Percentiles rank a stretch among this genome's conserved stretches.
Evolutionary conservation across 1,284 basidiomycete species (phyloP).

Genomic region (Bjerkandera adusta): DNA sequence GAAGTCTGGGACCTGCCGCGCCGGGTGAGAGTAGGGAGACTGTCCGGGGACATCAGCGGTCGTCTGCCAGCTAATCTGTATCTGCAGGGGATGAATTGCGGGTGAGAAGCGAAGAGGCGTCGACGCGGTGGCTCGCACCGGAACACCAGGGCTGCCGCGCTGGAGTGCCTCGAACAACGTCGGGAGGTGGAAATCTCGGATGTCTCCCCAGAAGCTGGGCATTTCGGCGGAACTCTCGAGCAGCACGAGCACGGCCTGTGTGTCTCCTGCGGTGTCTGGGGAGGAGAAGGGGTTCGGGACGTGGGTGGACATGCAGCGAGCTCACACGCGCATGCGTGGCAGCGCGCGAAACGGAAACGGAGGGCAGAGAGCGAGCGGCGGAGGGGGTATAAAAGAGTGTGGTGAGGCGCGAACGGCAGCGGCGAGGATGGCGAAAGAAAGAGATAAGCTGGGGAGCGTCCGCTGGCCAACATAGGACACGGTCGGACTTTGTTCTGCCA

Average conservation of each 20-base stretch:
- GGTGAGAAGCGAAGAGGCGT: not conserved
- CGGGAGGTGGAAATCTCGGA: slow-evolving; percentile 51
- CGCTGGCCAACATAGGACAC: slow-evolving; percentile 30
- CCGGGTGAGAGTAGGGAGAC: slow-evolving; percentile 18
- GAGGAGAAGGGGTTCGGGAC: slow-evolving; percentile 31
- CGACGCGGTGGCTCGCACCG: slow-evolving; percentile 1
- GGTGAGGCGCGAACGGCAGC: slow-evolving; percentile 2
- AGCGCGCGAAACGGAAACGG: too few relatives aligned
- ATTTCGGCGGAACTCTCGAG: slow-evolving; percentile 60
- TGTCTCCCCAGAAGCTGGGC: slow-evolving; percentile 49
- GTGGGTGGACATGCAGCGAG: slow-evolving; percentile 20
- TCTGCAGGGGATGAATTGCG: slow-evolving; percentile 24
- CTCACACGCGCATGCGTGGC: slow-evolving; percentile 11
- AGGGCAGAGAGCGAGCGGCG: not conserved
- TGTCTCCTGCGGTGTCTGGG: slow-evolving; percentile 36
- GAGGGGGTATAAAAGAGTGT: slow-evolving; percentile 1
- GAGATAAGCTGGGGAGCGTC: slow-evolving; percentile 26
- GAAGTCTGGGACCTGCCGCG: slow-evolving; percentile 36
- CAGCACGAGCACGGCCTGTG: slow-evolving; percentile 50
- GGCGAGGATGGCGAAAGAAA: slow-evolving; percentile 11
- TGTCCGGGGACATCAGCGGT: slow-evolving; percentile 27
- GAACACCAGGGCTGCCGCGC: slow-evolving; percentile 25
- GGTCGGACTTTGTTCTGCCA: slow-evolving; percentile 31
- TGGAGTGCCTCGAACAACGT: slow-evolving; percentile 43
- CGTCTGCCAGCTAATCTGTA: slow-evolving; percentile 41